phyloP scores from a whole-genome alignment of 2,329 filamentous ascomycete species.

The Pseudogymnoascus sp. region DNA sequence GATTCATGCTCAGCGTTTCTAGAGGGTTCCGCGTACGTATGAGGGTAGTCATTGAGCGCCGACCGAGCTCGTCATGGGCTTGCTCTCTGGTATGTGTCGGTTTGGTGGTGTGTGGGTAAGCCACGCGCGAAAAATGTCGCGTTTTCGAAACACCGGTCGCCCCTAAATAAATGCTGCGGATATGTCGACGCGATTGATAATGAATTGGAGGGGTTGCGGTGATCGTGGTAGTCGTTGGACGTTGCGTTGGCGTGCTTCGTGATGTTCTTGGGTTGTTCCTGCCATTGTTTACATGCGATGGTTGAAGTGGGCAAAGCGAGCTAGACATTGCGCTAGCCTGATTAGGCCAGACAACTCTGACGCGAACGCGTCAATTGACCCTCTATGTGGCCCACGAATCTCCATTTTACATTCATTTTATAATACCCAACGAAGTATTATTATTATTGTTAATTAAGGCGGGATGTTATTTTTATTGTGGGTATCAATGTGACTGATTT shows the following conservation, averaged over 20 bases:
- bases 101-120: not conserved
- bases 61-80: constrained; percentile 8
- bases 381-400: not conserved
- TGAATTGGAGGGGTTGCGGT: not conserved
- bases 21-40: constrained; percentile 55
- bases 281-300: constrained; percentile 7
- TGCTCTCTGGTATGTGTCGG: not conserved
- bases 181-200: not conserved
- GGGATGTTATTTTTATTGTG: not conserved
- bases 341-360: constrained; percentile 6
- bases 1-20: constrained; percentile 60
- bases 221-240: not conserved
- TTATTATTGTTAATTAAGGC: not conserved
- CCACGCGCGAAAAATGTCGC: constrained; percentile 4
- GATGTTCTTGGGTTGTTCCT: constrained; percentile 9
- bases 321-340: not conserved
- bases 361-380: constrained; percentile 1
- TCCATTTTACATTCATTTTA: not conserved
- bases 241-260: constrained; percentile 8
- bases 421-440: not conserved
- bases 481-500: not conserved
- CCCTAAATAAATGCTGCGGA: not conserved
- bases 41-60: constrained; percentile 58
- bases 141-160: not conserved
- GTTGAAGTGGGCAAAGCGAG: constrained; percentile 1